phyloP scores from a whole-genome alignment of 257 asterid species.

The Jasminum sambac region DNA sequence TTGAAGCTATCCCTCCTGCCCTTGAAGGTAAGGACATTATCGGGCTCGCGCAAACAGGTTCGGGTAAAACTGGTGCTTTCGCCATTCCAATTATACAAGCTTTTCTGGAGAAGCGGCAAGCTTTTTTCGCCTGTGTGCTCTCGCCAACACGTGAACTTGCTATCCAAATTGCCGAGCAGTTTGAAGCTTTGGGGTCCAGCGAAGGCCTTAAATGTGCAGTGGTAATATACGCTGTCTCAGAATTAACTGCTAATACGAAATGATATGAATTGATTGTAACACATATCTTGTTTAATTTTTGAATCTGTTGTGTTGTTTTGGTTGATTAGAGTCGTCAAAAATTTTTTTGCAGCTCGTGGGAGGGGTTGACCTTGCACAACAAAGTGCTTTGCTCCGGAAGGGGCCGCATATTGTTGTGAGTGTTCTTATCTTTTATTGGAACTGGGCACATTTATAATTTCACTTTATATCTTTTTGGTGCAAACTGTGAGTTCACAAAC shows the following conservation, averaged over 20 bases:
- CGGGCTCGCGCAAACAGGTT: conserved; percentile 95
- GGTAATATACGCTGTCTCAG: conserved; percentile 30
- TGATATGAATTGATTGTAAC: not conserved
- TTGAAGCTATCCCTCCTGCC: conserved; percentile 72
- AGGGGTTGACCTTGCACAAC: conserved; percentile 75
- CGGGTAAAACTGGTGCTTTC: conserved; percentile 95
- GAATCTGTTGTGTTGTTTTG: not conserved
- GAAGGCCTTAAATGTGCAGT: conserved; percentile 76
- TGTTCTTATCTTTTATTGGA: conserved; percentile 18
- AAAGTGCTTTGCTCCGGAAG: conserved; percentile 72
- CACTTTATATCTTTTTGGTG: not conserved
- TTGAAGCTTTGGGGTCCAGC: conserved; percentile 85
- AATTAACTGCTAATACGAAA: not conserved
- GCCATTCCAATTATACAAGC: conserved; percentile 86
- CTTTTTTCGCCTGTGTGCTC: conserved; percentile 87
- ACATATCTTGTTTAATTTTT: not conserved
- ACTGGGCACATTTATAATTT: not conserved
- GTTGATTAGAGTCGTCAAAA: conserved; percentile 12
- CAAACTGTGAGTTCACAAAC: not conserved
- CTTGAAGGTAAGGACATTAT: conserved; percentile 78
- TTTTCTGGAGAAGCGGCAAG: conserved; percentile 65
- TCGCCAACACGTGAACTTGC: conserved; percentile 95
- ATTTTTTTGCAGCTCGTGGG: conserved; percentile 74
- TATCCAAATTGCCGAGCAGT: conserved; percentile 81
- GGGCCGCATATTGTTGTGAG: conserved; percentile 91